Percentiles rank a stretch among this genome's conserved stretches.
phyloP scores from a whole-genome alignment of 176 grass and related monocot genomes.

The Secale cereale region DNA sequence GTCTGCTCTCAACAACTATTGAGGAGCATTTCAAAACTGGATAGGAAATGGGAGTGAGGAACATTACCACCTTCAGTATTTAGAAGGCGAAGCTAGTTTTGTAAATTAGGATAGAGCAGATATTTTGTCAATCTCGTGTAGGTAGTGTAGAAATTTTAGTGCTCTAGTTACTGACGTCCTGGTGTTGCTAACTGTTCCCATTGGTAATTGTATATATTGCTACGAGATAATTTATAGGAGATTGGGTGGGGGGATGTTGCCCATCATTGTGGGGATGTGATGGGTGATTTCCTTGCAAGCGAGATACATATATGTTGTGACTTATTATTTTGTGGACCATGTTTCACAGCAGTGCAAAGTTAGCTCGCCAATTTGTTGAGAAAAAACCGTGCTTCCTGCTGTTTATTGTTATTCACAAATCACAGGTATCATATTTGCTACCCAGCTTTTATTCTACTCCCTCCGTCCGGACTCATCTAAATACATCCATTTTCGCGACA shows the following conservation, averaged over 20 bases:
- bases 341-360: not conserved
- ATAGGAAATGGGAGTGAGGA: conserved; percentile 54
- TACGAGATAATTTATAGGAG: not conserved
- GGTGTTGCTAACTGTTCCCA: conserved; percentile 3
- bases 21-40: conserved; percentile 62
- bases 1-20: conserved; percentile 79
- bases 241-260: not conserved
- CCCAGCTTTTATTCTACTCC: not conserved
- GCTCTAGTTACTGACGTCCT: not conserved
- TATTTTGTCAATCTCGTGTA: not conserved
- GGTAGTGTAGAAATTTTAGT: conserved; percentile 22
- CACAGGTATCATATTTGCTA: not conserved
- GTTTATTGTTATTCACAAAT: conserved; percentile 33
- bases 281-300: not conserved
- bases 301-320: conserved; percentile 11
- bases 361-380: not conserved
- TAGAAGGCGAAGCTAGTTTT: conserved; percentile 43
- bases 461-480: no score
- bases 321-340: not conserved
- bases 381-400: not conserved
- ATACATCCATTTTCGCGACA: no score
- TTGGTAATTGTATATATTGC: conserved; percentile 30
- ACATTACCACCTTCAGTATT: not conserved
- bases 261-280: not conserved
- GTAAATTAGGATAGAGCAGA: conserved; percentile 41